Conservation (phyloP, 257 asterid species). For the Petrea volubilis region DNA sequence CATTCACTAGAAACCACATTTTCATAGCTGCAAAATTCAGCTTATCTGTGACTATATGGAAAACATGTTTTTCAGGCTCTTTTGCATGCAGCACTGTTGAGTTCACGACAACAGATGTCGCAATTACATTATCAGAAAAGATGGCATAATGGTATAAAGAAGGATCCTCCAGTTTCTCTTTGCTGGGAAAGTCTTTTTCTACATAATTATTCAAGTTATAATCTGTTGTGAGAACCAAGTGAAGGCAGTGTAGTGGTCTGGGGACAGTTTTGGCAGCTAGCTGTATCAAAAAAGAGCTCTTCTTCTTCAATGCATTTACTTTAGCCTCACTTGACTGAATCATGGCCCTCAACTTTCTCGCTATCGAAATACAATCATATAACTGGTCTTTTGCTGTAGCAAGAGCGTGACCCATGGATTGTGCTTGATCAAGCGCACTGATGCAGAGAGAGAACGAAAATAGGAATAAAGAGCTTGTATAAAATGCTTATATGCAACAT, state of each 20-base stretch:
- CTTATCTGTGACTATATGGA: conserved; percentile 92
- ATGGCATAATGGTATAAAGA: conserved; percentile 84
- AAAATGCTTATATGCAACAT: conserved; percentile 26
- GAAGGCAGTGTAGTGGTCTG: conserved; percentile 85
- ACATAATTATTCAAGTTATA: conserved; percentile 61
- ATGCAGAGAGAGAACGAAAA: conserved; percentile 23
- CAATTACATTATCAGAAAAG: conserved; percentile 89
- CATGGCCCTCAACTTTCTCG: conserved; percentile 87
- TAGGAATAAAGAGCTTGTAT: conserved; percentile 3
- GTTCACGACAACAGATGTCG: conserved; percentile 89
- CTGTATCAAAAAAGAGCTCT: conserved; percentile 86
- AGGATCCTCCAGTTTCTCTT: conserved; percentile 83
- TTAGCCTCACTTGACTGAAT: conserved; percentile 77
- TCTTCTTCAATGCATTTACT: conserved; percentile 59
- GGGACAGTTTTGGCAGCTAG: conserved; percentile 96
- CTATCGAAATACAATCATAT: conserved; percentile 69
- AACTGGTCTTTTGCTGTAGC: conserved; percentile 83
- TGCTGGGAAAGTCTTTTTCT: conserved; percentile 55
- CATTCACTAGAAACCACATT: conserved; percentile 94
- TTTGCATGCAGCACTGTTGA: conserved; percentile 81
- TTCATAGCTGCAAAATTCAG: conserved; percentile 89
- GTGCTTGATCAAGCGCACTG: conserved; percentile 83
- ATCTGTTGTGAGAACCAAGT: conserved; percentile 78
- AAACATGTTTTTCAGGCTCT: conserved; percentile 84
- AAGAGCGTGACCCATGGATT: conserved; percentile 87